phyloP scores from a whole-genome alignment of 2,329 filamentous ascomycete species.

The Scleromitrula shiraiana region DNA sequence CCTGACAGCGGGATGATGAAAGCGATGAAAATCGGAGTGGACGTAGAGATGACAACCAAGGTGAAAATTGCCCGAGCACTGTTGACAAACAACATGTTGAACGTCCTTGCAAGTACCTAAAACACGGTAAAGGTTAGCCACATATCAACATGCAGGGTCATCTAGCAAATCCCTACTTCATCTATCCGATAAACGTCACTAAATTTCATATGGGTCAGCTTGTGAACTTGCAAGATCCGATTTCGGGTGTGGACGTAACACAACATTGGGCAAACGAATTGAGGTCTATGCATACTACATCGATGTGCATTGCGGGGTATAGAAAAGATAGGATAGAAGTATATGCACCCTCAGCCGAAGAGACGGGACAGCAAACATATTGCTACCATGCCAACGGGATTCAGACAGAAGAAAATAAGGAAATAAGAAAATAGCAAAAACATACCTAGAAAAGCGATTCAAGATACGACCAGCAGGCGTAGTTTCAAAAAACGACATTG shows the following conservation, averaged over 20 bases:
- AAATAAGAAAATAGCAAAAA: slow-evolving; percentile 10
- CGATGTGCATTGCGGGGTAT: neutral
- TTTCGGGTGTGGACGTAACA: neutral
- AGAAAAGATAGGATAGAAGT: too few relatives aligned
- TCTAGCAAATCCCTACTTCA: slow-evolving; percentile 21
- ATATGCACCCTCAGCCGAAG: too few relatives aligned
- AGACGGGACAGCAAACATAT: too few relatives aligned
- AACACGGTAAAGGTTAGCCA: slow-evolving; percentile 76
- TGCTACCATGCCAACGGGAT: too few relatives aligned
- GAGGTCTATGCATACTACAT: too few relatives aligned
- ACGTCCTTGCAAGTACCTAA: slow-evolving; percentile 89
- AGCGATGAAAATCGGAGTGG: slow-evolving; percentile 72
- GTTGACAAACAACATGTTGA: slow-evolving; percentile 92
- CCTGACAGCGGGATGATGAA: slow-evolving; percentile 73
- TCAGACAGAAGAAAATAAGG: too few relatives aligned
- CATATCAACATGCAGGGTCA: slow-evolving; percentile 6
- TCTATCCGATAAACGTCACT: slow-evolving; percentile 45
- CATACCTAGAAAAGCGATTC: slow-evolving; percentile 87
- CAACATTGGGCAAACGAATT: neutral
- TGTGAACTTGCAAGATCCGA: neutral
- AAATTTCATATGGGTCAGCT: slow-evolving; percentile 2
- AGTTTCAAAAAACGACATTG: slow-evolving; percentile 98
- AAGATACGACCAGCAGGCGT: slow-evolving; percentile 73
- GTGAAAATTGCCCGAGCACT: slow-evolving; percentile 71
- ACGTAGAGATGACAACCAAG: slow-evolving; percentile 71